Conservation (phyloP, 345 rosid genomes). For the Arabidopsis thaliana region TAIR10.1 NC_003076.8:16461001-16461500, state of each 20-base stretch:
- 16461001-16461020: constrained; percentile 49
- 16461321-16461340: constrained; percentile 78
- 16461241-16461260: constrained; percentile 62
- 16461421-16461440: constrained; percentile 17
- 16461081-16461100: constrained; percentile 51
- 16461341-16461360: constrained; percentile 14
- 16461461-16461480: constrained; percentile 68
- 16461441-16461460: constrained; percentile 50
- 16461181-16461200: not conserved
- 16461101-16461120: constrained; percentile 55
- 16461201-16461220: constrained; percentile 29
- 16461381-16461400: not conserved
- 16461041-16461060: constrained; percentile 55
- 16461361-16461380: constrained; percentile 16
- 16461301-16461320: constrained; percentile 68
- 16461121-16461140: constrained; percentile 54
- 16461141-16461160: not conserved
- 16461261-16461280: constrained; percentile 61
- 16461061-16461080: constrained; percentile 58
- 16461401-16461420: not conserved
- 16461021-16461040: constrained; percentile 61
- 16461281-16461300: constrained; percentile 51
- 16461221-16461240: constrained; percentile 69
- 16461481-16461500: constrained; percentile 56
- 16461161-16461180: not conserved